phyloP scores from a whole-genome alignment of 352 stramenopile species.

The Globisporangium parvum region DNA sequence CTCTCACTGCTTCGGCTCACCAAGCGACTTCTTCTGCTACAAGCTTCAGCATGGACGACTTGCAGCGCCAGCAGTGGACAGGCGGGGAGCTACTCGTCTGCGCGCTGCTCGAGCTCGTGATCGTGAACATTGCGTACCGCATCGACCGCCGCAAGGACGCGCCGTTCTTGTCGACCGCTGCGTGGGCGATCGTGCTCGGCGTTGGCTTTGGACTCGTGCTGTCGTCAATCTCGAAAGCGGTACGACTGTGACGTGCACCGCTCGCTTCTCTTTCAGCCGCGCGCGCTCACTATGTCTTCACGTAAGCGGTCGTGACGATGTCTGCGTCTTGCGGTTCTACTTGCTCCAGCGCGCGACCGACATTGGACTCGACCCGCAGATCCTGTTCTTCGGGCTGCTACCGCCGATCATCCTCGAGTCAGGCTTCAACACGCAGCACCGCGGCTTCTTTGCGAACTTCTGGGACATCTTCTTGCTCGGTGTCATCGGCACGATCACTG shows the following conservation, averaged over 20 bases:
- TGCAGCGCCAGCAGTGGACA: conserved; percentile 39
- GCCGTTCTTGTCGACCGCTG: conserved; percentile 53
- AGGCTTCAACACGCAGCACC: conserved; percentile 57
- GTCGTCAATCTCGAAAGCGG: conserved; percentile 29
- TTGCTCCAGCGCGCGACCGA: conserved; percentile 29
- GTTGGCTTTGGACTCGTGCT: conserved; percentile 32
- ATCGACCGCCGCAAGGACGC: conserved; percentile 41
- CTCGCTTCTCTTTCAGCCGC: too few species aligned
- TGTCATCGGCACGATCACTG: conserved; percentile 45
- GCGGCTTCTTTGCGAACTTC: conserved; percentile 50
- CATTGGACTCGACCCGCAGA: conserved; percentile 41
- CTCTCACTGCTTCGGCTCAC: too few species aligned
- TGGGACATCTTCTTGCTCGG: conserved; percentile 31
- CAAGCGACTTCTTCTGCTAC: too few species aligned
- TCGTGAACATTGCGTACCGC: conserved; percentile 58
- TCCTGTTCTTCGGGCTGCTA: conserved; percentile 53
- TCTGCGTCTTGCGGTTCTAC: too few species aligned
- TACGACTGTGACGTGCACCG: too few species aligned
- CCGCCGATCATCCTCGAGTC: conserved; percentile 64
- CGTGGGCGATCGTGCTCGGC: conserved; percentile 56
- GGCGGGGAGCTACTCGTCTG: conserved; percentile 55
- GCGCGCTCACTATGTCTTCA: too few species aligned
- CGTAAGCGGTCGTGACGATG: too few species aligned
- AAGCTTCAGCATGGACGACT: conserved; percentile 11
- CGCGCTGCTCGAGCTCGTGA: conserved; percentile 51